Evolutionary conservation across 2,329 filamentous ascomycete genomes (phyloP).

Genomic region (Paraconiothyrium sp.): DNA sequence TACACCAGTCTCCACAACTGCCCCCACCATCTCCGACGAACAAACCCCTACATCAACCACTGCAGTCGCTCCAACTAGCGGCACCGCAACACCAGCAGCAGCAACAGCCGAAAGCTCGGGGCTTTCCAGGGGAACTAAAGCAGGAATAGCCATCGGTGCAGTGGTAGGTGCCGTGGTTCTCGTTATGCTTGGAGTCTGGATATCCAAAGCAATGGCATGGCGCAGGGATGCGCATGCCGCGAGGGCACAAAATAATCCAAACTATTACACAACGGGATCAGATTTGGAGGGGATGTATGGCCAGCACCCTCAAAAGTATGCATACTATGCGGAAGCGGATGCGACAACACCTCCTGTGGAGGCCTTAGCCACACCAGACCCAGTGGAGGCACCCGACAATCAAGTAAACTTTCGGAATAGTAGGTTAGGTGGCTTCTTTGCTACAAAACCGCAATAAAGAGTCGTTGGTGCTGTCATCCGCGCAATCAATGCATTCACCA

Average conservation of each 20-base stretch:
- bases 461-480: not conserved
- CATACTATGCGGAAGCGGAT: constrained; percentile 2
- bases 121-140: not conserved
- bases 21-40: not conserved
- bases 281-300: not conserved
- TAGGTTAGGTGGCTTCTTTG: not conserved
- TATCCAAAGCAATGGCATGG: constrained; percentile 6
- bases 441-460: not conserved
- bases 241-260: not conserved
- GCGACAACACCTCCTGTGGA: not conserved
- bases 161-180: not conserved
- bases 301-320: not conserved
- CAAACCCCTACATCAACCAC: not conserved
- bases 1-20: not conserved
- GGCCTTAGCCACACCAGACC: not conserved
- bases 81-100: not conserved
- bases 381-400: not conserved
- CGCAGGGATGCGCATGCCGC: constrained; percentile 1
- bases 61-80: not conserved
- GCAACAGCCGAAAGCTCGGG: not conserved
- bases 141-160: constrained; percentile 2
- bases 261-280: not conserved
- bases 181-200: not conserved
- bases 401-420: not conserved
- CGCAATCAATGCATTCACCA: not conserved